Percentiles rank a stretch among this genome's conserved stretches.
Conservation (phyloP, 768 basidiomycete species). For the Kondoa subrosea region DNA sequence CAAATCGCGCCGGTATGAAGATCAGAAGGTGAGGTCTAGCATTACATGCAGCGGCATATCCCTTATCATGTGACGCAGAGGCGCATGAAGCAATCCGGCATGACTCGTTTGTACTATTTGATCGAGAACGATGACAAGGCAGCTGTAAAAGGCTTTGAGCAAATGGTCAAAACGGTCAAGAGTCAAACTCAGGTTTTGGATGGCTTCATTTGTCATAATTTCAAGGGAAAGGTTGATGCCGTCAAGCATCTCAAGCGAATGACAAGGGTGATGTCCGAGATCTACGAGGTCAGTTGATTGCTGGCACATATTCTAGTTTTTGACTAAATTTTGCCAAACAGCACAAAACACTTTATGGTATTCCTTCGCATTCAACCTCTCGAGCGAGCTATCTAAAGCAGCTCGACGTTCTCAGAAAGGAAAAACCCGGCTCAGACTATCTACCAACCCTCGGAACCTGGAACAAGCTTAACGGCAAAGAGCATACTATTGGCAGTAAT, state of each 20-base stretch:
- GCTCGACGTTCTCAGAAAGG: neutral
- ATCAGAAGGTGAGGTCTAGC: neutral
- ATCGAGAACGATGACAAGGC: slow-evolving; percentile 2
- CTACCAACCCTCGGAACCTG: neutral
- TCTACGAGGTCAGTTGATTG: neutral
- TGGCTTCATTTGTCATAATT: neutral
- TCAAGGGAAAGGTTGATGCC: neutral
- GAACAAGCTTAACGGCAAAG: slow-evolving; percentile 1
- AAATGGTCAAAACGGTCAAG: slow-evolving; percentile 4
- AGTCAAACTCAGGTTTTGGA: slow-evolving; percentile 5
- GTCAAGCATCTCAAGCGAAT: slow-evolving; percentile 2
- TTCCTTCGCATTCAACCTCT: neutral
- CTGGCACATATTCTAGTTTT: neutral
- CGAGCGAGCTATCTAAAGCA: neutral
- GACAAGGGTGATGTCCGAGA: neutral
- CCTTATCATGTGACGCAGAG: neutral
- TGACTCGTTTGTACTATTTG: slow-evolving; percentile 2
- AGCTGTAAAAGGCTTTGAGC: neutral
- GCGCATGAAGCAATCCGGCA: slow-evolving; percentile 6
- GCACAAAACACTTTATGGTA: slow-evolving; percentile 5
- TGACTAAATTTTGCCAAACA: neutral
- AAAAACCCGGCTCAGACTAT: no score
- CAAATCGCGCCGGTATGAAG: neutral
- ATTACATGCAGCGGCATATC: neutral
- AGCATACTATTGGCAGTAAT: neutral